phyloP scores from a whole-genome alignment of 2,329 filamentous ascomycete species.

The Fusarium sp. region DNA sequence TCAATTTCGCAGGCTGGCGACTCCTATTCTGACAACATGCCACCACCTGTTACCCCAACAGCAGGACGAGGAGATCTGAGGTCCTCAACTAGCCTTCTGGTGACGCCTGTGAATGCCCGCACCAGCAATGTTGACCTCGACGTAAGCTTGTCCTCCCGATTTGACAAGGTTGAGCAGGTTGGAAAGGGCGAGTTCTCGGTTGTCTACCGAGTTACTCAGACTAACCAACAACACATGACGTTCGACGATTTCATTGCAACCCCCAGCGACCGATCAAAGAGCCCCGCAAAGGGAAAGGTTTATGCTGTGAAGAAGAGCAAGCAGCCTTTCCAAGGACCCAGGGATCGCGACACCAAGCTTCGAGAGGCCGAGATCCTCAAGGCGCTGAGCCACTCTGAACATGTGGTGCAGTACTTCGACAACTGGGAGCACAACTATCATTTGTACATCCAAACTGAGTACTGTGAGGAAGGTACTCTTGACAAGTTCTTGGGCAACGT shows the following conservation, averaged over 20 bases:
- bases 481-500: conserved; percentile 86
- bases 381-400: conserved; percentile 81
- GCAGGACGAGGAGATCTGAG: conserved; percentile 64
- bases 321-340: conserved; percentile 79
- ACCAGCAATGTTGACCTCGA: conserved; percentile 78
- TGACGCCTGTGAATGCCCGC: conserved; percentile 76
- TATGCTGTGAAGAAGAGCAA: conserved; percentile 96
- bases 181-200: conserved; percentile 94
- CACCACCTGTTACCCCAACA: conserved; percentile 83
- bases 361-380: conserved; percentile 85
- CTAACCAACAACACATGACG: conserved; percentile 47
- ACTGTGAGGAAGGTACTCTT: conserved; percentile 92
- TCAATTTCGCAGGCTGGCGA: conserved; percentile 77
- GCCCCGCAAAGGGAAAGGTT: conserved; percentile 67
- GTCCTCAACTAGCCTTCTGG: conserved; percentile 65
- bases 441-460: conserved; percentile 97
- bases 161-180: conserved; percentile 82
- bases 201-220: conserved; percentile 80
- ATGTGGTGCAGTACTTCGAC: conserved; percentile 85
- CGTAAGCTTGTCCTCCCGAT: conserved; percentile 76
- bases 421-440: conserved; percentile 88
- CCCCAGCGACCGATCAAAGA: conserved; percentile 60
- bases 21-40: conserved; percentile 52
- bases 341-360: conserved; percentile 84
- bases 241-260: conserved; percentile 58